Percentiles rank a stretch among this genome's conserved stretches.
Evolutionary conservation across 1,139 yeast genomes (phyloP).

Genomic region (Diutina siamensis): DNA sequence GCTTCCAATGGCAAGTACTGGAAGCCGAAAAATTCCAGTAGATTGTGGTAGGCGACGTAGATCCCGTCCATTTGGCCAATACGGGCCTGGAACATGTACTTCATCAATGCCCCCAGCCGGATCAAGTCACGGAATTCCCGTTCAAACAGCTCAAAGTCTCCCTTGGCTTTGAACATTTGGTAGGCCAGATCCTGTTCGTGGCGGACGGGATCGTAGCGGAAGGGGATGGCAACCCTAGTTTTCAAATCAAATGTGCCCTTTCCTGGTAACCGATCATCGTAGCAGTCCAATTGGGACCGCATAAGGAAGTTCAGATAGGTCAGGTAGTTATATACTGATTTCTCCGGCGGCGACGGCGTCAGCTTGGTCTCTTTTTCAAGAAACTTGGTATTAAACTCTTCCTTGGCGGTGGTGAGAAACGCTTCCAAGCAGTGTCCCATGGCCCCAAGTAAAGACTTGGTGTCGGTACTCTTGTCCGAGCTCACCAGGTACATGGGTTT

Average conservation of each 20-base stretch:
- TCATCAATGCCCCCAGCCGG: constrained; percentile 60
- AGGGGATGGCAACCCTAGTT: constrained; percentile 82
- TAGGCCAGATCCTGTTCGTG: constrained; percentile 21
- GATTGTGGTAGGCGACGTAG: constrained; percentile 82
- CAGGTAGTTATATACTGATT: constrained; percentile 57
- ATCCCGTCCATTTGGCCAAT: constrained; percentile 97
- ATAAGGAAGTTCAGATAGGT: constrained; percentile 56
- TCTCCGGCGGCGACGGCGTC: constrained; percentile 6
- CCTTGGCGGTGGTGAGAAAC: constrained; percentile 49
- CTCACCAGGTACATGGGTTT: constrained; percentile 49
- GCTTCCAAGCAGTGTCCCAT: constrained; percentile 75
- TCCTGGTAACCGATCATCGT: constrained; percentile 69
- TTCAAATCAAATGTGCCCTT: constrained; percentile 88
- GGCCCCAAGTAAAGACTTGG: constrained; percentile 60
- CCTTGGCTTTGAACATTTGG: constrained; percentile 48
- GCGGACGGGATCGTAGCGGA: constrained; percentile 62
- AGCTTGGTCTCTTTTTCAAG: constrained; percentile 9
- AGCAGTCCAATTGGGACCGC: constrained; percentile 88
- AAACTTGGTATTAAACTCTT: constrained; percentile 29
- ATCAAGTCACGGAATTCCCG: constrained; percentile 70
- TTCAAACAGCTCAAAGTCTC: constrained; percentile 66
- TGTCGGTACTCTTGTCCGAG: constrained; percentile 56
- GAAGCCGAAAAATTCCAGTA: constrained; percentile 74
- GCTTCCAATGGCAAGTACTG: constrained; percentile 71
- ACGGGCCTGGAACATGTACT: constrained; percentile 83